Conservation (phyloP, 495 filamentous ascomycete genomes). For the Parachaetomium inaequale region DNA sequence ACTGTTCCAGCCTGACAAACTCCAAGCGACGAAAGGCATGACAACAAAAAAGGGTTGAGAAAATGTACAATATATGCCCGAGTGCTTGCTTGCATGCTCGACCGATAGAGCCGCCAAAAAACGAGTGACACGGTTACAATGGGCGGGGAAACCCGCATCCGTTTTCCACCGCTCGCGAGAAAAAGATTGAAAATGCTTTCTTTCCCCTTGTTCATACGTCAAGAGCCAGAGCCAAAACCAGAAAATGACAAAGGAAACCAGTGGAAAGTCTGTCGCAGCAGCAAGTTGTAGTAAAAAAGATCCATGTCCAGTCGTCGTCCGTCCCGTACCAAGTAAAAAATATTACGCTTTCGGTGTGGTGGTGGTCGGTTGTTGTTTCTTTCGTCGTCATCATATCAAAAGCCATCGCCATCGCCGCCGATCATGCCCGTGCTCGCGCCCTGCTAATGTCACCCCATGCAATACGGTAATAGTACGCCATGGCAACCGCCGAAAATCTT, state of each 20-base stretch:
- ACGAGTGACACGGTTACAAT: conserved; percentile 1
- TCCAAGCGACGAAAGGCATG: neutral
- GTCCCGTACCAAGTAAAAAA: neutral
- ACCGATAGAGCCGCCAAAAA: neutral
- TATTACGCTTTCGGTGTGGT: neutral
- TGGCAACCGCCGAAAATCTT: neutral
- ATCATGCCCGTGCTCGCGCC: neutral
- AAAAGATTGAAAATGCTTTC: neutral
- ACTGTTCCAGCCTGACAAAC: conserved; percentile 1
- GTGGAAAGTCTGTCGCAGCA: neutral
- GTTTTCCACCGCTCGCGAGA: neutral
- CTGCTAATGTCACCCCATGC: neutral
- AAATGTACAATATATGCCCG: conserved; percentile 12
- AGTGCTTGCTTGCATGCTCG: neutral
- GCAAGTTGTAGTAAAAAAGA: neutral
- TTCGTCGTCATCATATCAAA: conserved; percentile 15
- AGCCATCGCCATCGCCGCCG: neutral
- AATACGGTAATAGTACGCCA: neutral
- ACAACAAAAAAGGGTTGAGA: neutral
- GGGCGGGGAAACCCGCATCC: neutral
- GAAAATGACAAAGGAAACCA: conserved; percentile 3
- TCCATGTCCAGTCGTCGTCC: conserved; percentile 10
- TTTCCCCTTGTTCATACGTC: conserved; percentile 1
- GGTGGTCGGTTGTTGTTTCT: neutral
- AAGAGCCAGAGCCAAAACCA: neutral